Conservation (phyloP, 2,329 filamentous ascomycete species). For the Penicillium sp. region DNA sequence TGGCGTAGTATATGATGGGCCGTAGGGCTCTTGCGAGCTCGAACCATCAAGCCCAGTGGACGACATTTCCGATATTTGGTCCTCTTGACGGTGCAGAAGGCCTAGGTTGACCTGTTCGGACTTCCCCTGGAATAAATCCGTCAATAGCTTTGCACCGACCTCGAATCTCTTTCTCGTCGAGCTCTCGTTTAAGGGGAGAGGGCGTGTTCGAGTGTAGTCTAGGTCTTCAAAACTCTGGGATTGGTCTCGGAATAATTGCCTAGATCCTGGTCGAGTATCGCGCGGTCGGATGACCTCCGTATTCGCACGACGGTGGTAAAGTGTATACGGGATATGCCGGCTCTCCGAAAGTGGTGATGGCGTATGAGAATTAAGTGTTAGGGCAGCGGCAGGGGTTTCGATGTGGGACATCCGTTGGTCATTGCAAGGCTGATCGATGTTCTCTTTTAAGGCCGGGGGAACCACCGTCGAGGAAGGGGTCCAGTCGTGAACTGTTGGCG, state of each 20-base stretch:
- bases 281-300: conserved; percentile 38
- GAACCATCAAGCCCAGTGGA: conserved; percentile 18
- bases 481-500: conserved; percentile 21
- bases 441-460: conserved; percentile 20
- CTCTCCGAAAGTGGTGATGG: conserved; percentile 22
- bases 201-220: conserved; percentile 19
- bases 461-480: conserved; percentile 19
- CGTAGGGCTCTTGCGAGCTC: conserved; percentile 21
- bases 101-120: conserved; percentile 56
- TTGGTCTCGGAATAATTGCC: conserved; percentile 32
- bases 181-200: conserved; percentile 29
- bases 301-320: conserved; percentile 41
- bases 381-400: conserved; percentile 21
- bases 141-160: conserved; percentile 43
- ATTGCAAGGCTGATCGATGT: conserved; percentile 21
- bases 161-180: conserved; percentile 37
- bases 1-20: conserved; percentile 22
- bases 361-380: conserved; percentile 24
- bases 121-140: conserved; percentile 59
- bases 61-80: conserved; percentile 21
- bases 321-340: conserved; percentile 25
- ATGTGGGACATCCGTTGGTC: conserved; percentile 21
- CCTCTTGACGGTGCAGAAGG: conserved; percentile 30
- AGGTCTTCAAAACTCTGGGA: conserved; percentile 30
- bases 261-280: conserved; percentile 25